Conservation (phyloP, 2,329 filamentous ascomycete species). For the Neofusicoccum kwambonambiense region DNA sequence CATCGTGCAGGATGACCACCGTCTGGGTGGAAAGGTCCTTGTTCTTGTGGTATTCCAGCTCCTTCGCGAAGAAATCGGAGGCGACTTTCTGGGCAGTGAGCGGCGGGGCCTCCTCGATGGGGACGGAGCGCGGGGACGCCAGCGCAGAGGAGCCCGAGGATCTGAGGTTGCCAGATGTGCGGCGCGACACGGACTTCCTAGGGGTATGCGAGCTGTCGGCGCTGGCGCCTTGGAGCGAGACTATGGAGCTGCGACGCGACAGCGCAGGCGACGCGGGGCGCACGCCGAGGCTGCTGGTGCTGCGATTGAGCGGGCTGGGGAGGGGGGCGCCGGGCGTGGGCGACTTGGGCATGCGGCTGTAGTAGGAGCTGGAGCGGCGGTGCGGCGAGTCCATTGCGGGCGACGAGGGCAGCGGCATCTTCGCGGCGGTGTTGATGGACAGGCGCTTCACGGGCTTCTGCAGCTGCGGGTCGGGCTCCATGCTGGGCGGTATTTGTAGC, state of each 20-base stretch:
- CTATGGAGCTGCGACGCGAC: constrained; percentile 20
- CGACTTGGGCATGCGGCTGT: constrained; percentile 28
- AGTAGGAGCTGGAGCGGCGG: constrained; percentile 21
- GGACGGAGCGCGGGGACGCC: constrained; percentile 36
- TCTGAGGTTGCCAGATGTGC: constrained; percentile 44
- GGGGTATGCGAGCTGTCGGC: constrained; percentile 30
- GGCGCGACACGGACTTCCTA: constrained; percentile 37
- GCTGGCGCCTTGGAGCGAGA: background rate
- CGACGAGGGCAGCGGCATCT: constrained; percentile 29
- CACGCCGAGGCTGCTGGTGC: constrained; percentile 43
- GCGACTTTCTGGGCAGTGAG: constrained; percentile 61
- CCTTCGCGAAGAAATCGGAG: constrained; percentile 65
- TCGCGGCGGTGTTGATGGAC: constrained; percentile 35
- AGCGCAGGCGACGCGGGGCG: constrained; percentile 44
- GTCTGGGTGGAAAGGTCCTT: constrained; percentile 55
- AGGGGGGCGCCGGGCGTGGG: constrained; percentile 20
- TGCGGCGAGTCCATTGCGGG: constrained; percentile 29
- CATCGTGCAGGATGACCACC: constrained; percentile 84
- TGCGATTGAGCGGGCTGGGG: constrained; percentile 39
- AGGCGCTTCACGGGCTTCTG: constrained; percentile 36
- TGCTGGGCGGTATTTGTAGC: constrained; percentile 30
- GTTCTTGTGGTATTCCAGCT: constrained; percentile 59
- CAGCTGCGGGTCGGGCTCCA: constrained; percentile 35
- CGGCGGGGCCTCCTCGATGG: constrained; percentile 39
- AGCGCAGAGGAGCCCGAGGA: constrained; percentile 34